These are phyloP conservation scores for Aspergillus tamarii DNA, from an alignment of 2,329 filamentous ascomycete species.

Conservation along the genomic window DNA sequence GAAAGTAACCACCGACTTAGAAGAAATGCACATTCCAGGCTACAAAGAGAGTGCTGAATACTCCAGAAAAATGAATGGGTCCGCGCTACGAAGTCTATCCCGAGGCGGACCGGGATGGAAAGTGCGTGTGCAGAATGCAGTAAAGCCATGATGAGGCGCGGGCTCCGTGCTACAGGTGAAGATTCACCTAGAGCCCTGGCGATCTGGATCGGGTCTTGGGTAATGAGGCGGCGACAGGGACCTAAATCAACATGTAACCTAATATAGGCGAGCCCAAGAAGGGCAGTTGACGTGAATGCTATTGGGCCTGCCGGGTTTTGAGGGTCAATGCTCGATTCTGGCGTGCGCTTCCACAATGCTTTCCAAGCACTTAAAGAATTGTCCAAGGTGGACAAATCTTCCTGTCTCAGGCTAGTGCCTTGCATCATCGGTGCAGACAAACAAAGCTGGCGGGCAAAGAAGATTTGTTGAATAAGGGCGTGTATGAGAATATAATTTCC, in stretches of 20 bases:
- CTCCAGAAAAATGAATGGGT: constrained; percentile 60
- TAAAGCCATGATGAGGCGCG: constrained; percentile 53
- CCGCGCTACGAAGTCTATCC: constrained; percentile 56
- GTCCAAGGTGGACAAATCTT: constrained; percentile 51
- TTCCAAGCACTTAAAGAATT: constrained; percentile 56
- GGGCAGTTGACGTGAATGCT: constrained; percentile 55
- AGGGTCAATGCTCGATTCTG: constrained; percentile 58
- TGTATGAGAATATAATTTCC: constrained; percentile 60
- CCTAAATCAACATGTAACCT: constrained; percentile 52
- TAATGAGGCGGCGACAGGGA: constrained; percentile 51
- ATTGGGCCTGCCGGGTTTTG: constrained; percentile 57
- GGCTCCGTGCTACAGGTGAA: constrained; percentile 47
- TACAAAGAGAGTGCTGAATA: constrained; percentile 59
- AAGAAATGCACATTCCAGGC: constrained; percentile 56
- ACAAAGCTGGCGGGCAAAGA: constrained; percentile 53
- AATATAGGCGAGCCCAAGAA: constrained; percentile 53
- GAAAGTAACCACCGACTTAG: constrained; percentile 51
- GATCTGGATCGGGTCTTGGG: constrained; percentile 51
- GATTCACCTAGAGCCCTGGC: constrained; percentile 50
- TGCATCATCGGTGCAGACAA: constrained; percentile 48
- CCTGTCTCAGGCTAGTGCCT: constrained; percentile 46
- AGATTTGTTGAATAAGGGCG: constrained; percentile 59
- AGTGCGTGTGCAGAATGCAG: constrained; percentile 59
- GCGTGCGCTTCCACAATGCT: constrained; percentile 55
- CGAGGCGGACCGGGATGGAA: constrained; percentile 57